Percentiles rank a stretch among this genome's conserved stretches.
These are phyloP conservation scores for Sedum album DNA, from an alignment of 164 flowering plant species.

Conservation along the genomic window DNA sequence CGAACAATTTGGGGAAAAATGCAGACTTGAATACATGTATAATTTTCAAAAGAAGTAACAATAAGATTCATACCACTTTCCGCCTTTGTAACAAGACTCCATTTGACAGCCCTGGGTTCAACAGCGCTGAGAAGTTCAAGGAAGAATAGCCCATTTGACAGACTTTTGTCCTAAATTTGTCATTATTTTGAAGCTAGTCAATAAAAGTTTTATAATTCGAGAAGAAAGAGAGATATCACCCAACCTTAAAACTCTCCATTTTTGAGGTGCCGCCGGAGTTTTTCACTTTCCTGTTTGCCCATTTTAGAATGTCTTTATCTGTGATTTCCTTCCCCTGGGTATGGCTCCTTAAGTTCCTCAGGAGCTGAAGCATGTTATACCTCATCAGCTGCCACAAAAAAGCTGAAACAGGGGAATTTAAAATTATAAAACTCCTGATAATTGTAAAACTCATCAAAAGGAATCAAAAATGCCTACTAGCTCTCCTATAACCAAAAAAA, in stretches of 20 bases:
- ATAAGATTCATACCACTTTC: slow-evolving; percentile 9
- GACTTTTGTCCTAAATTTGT: slow-evolving; percentile 7
- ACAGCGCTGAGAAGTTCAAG: slow-evolving; percentile 11
- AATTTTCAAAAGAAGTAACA: not conserved
- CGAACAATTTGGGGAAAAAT: not conserved
- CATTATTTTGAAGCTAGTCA: not conserved
- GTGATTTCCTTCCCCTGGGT: slow-evolving; percentile 8
- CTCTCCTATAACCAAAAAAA: not conserved
- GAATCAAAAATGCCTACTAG: not conserved
- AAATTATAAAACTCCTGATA: not conserved
- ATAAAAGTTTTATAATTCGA: not conserved
- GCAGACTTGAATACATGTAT: not conserved
- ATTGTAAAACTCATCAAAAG: not conserved
- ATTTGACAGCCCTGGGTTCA: slow-evolving; percentile 9
- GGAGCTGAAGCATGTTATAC: slow-evolving; percentile 9
- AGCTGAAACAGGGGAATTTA: slow-evolving; percentile 12
- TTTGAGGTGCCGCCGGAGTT: slow-evolving; percentile 7
- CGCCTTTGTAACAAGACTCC: slow-evolving; percentile 8
- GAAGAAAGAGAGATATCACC: not conserved
- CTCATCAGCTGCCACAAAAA: slow-evolving; percentile 11
- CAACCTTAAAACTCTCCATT: slow-evolving; percentile 9
- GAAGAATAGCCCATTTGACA: slow-evolving; percentile 9
- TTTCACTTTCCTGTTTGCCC: slow-evolving; percentile 11
- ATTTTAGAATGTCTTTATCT: slow-evolving; percentile 7
- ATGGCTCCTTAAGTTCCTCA: slow-evolving; percentile 6